These are phyloP conservation scores for Hypoxylon cercidicola DNA, from an alignment of 495 filamentous ascomycete genomes.

Conservation along the genomic window DNA sequence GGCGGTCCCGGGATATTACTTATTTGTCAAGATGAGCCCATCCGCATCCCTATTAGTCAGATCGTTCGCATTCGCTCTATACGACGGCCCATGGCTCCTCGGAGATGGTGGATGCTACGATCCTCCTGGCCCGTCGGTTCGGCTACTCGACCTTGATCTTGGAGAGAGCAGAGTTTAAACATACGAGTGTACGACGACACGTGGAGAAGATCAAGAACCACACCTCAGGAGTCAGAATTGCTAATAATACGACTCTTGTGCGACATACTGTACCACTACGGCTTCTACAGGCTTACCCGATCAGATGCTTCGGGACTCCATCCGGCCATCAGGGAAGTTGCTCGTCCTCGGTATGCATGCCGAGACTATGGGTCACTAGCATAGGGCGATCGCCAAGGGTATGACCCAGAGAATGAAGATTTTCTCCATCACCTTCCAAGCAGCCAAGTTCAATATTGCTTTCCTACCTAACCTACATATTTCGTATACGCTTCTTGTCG, in stretches of 20 bases:
- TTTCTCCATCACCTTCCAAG: background rate
- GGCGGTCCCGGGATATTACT: conserved; percentile 7
- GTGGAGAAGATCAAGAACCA: conserved; percentile 13
- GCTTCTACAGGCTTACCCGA: conserved; percentile 2
- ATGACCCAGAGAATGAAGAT: conserved; percentile 12
- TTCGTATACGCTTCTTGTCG: background rate
- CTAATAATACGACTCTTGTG: conserved; percentile 11
- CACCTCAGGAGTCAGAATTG: background rate
- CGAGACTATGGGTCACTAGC: conserved; percentile 18
- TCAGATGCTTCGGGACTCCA: conserved; percentile 1
- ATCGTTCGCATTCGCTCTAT: background rate
- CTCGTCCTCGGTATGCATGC: conserved; percentile 21
- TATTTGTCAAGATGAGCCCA: conserved; percentile 32
- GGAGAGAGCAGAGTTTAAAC: conserved; percentile 7
- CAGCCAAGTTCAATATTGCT: background rate
- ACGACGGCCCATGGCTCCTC: conserved; percentile 1
- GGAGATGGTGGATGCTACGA: conserved; percentile 81
- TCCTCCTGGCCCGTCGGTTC: conserved; percentile 96
- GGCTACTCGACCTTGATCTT: conserved; percentile 84
- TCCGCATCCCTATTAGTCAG: conserved; percentile 23
- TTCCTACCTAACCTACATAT: background rate
- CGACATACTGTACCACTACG: background rate
- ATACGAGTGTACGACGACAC: conserved; percentile 1
- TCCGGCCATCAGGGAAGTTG: conserved; percentile 2
- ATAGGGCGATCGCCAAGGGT: conserved; percentile 35